These are phyloP conservation scores for Piper longum DNA, from an alignment of 164 flowering plant species.

Conservation along the genomic window DNA sequence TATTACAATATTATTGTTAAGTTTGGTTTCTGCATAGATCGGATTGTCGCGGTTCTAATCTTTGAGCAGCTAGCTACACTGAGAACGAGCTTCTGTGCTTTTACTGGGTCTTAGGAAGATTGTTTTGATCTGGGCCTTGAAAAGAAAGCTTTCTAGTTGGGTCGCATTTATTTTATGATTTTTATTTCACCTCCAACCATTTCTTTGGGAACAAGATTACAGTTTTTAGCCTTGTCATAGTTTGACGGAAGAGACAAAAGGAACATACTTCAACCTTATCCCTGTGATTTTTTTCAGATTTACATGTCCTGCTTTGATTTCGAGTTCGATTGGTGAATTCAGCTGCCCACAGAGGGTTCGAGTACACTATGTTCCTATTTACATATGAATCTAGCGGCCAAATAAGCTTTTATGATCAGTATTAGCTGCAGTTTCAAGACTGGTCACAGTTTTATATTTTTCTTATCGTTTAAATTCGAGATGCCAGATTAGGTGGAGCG, in stretches of 20 bases:
- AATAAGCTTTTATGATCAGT: too few species aligned
- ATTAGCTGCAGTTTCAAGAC: background rate
- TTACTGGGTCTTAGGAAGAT: too few species aligned
- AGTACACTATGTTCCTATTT: too few species aligned
- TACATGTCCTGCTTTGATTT: background rate
- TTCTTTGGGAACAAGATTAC: too few species aligned
- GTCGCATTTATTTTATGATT: background rate
- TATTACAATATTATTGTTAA: too few species aligned
- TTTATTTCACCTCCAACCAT: too few species aligned
- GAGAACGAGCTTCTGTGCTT: too few species aligned
- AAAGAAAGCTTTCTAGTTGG: background rate
- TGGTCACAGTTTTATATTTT: background rate
- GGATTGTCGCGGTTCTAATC: too few species aligned
- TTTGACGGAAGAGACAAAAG: background rate
- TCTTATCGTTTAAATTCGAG: background rate
- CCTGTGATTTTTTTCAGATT: background rate
- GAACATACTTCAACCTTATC: background rate
- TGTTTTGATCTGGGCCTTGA: too few species aligned
- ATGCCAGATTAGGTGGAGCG: background rate
- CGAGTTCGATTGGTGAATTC: background rate
- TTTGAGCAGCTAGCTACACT: too few species aligned
- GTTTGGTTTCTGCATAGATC: too few species aligned
- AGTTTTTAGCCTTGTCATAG: background rate
- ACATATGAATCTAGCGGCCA: background rate
- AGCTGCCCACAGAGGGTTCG: background rate